These are phyloP conservation scores for Collybia sordida DNA, from an alignment of 768 basidiomycete genomes.

Conservation along the genomic window DNA sequence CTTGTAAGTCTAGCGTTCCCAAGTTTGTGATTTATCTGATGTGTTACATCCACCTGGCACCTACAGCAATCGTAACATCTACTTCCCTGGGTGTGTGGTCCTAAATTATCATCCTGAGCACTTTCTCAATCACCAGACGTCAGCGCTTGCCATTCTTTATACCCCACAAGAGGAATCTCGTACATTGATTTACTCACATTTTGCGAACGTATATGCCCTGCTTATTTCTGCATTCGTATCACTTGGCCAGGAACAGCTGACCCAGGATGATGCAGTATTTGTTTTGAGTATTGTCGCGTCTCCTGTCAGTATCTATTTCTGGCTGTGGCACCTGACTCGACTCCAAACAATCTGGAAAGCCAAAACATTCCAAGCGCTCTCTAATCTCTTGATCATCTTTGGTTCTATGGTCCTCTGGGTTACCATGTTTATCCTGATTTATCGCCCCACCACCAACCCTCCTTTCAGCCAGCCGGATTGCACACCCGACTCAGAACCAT, in stretches of 20 bases:
- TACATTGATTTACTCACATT: slow-evolving; percentile 14
- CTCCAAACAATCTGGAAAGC: neutral
- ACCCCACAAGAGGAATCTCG: neutral
- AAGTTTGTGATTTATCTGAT: too few relatives aligned
- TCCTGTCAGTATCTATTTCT: slow-evolving; percentile 15
- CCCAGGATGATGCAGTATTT: slow-evolving; percentile 15
- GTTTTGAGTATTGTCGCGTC: slow-evolving; percentile 15
- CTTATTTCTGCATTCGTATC: slow-evolving; percentile 8
- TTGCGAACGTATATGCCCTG: slow-evolving; percentile 15
- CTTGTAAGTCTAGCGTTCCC: slow-evolving; percentile 6
- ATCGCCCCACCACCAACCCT: neutral
- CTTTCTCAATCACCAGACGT: too few relatives aligned
- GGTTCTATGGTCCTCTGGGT: slow-evolving; percentile 2
- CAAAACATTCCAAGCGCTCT: neutral
- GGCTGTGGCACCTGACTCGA: neutral
- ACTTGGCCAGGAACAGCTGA: slow-evolving; percentile 8
- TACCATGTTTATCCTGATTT: slow-evolving; percentile 1
- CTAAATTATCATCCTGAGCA: neutral
- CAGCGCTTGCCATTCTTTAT: too few relatives aligned
- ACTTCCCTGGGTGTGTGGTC: slow-evolving; percentile 2
- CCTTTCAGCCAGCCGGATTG: slow-evolving; percentile 6
- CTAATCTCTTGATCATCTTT: neutral
- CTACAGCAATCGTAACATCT: slow-evolving; percentile 8
- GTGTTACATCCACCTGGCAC: too few relatives aligned
- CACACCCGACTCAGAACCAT: neutral